Conservation (phyloP, 2,329 filamentous ascomycete species). For the Raffaelea deltoideospora region DNA sequence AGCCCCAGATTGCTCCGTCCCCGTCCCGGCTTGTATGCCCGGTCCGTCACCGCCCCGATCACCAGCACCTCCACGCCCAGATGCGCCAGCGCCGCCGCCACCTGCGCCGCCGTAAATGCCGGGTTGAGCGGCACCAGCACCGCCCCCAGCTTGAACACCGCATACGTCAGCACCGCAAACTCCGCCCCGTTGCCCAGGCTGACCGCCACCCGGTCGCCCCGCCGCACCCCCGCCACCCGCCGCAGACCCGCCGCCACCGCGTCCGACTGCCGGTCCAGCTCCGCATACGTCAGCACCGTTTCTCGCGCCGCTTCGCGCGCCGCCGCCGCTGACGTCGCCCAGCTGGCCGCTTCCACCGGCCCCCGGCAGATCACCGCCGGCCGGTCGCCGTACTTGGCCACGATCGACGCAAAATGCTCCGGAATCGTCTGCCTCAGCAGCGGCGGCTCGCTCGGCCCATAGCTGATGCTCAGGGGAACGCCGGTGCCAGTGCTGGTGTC, state of each 20-base stretch:
- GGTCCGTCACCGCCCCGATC: constrained; percentile 75
- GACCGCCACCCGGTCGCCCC: constrained; percentile 74
- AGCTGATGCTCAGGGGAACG: constrained; percentile 3
- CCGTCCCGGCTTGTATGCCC: constrained; percentile 47
- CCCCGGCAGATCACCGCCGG: constrained; percentile 39
- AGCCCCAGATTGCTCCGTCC: constrained; percentile 38
- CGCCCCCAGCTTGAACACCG: constrained; percentile 85
- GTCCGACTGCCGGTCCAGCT: constrained; percentile 64
- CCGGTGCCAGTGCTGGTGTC: no score
- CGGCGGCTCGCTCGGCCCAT: constrained; percentile 35
- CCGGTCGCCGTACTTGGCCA: constrained; percentile 47
- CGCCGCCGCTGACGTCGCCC: constrained; percentile 4
- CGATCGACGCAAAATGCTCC: constrained; percentile 53
- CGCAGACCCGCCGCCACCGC: constrained; percentile 55
- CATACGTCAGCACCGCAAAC: constrained; percentile 75
- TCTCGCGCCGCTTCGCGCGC: constrained; percentile 37
- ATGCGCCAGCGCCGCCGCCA: constrained; percentile 63
- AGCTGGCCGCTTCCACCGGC: constrained; percentile 14
- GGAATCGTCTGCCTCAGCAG: constrained; percentile 55
- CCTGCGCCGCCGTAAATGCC: constrained; percentile 66
- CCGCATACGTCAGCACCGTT: constrained; percentile 55
- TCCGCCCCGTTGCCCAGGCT: constrained; percentile 76
- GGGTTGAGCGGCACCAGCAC: constrained; percentile 90
- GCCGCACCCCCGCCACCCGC: constrained; percentile 51
- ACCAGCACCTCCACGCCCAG: constrained; percentile 60